Base-by-base conservation (phyloP, 2,329 filamentous ascomycete genomes). In the Chaetomium sp. region DNA sequence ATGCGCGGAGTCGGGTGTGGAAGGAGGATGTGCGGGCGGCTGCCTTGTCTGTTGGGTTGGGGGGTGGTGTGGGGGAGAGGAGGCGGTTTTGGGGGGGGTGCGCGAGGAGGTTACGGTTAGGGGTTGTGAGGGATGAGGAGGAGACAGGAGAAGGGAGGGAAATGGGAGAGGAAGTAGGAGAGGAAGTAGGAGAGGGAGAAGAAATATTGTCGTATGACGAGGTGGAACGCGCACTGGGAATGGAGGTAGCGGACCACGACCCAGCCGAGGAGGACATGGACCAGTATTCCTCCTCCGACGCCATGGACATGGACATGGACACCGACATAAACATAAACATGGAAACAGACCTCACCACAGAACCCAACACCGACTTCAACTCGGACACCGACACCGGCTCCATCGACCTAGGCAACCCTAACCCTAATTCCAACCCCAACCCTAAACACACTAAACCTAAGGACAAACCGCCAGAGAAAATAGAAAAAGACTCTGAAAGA, bases 21-120 rank as follows among this genome's bases (percentile, higher is more conserved):
- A 60, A 57, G 4, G 70, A 72, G 35, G 80, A 84, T 57, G 79
- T 79, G 2, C 65, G 71, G 34, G 77, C 79, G 0, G 80, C 80
- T 0, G 66, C 74, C 1, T 69, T 72, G 1, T 78, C 78, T 2
- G 61, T 82, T 3, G 74, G 75, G 0, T 60, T 83, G 61, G 58
- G 19, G 19, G 19, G 19, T 27, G 19, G 19, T 27, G 19, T 65
- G 12, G 59, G 61, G 1, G 67, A 76, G 53, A 67, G 68, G 1
- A 60, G 63, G 0, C 62, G 69, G 5, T 78, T 78, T 53, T 82
- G 80, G 79, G 71, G 69, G 0, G 69, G 64, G 11, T 75, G 73
- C 36, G 73, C 80, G 6, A 71, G 80, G 36, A 70, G 81, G 46
- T 62, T 84, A 40, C 69, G 75, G 4, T 62, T 84, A 3, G 68